Conservation (phyloP, 2,329 filamentous ascomycete genomes). For the Clonostachys chloroleuca region DNA sequence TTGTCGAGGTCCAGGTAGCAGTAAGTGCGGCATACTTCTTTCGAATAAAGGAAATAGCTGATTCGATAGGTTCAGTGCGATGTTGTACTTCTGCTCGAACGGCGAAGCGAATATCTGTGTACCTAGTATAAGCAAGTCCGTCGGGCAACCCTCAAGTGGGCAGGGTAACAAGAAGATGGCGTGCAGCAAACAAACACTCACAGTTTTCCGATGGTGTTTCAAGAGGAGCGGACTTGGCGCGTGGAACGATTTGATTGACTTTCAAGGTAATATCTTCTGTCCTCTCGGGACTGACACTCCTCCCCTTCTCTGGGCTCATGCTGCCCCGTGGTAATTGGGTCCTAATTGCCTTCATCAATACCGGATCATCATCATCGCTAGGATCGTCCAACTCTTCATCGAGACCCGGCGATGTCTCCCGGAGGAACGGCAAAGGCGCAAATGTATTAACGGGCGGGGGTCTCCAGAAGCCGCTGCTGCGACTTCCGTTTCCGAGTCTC, state of each 20-base stretch:
- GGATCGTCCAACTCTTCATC: slow-evolving; percentile 22
- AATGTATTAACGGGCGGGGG: slow-evolving; percentile 41
- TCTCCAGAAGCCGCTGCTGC: slow-evolving; percentile 54
- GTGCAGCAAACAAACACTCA: slow-evolving; percentile 24
- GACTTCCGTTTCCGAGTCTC: slow-evolving; percentile 54
- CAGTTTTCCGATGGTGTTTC: slow-evolving; percentile 40
- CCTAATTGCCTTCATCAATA: slow-evolving; percentile 46
- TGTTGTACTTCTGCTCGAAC: slow-evolving; percentile 86
- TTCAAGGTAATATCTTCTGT: slow-evolving; percentile 25
- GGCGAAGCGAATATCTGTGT: slow-evolving; percentile 78
- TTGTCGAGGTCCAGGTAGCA: slow-evolving; percentile 63
- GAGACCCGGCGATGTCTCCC: slow-evolving; percentile 14
- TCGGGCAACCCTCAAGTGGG: neutral
- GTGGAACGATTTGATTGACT: slow-evolving; percentile 21
- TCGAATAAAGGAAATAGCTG: slow-evolving; percentile 60
- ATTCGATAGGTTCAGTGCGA: slow-evolving; percentile 77
- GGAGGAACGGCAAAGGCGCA: slow-evolving; percentile 18
- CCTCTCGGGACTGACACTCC: slow-evolving; percentile 40
- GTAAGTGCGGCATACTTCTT: slow-evolving; percentile 57
- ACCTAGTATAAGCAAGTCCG: neutral
- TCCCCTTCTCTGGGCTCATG: slow-evolving; percentile 48
- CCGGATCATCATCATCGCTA: slow-evolving; percentile 27
- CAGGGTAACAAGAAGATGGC: neutral
- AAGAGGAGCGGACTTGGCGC: slow-evolving; percentile 15
- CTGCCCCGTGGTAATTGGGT: slow-evolving; percentile 53